Evolutionary conservation across 768 basidiomycete genomes (phyloP).

Genomic region (Termitomyces bulborhizus): DNA sequence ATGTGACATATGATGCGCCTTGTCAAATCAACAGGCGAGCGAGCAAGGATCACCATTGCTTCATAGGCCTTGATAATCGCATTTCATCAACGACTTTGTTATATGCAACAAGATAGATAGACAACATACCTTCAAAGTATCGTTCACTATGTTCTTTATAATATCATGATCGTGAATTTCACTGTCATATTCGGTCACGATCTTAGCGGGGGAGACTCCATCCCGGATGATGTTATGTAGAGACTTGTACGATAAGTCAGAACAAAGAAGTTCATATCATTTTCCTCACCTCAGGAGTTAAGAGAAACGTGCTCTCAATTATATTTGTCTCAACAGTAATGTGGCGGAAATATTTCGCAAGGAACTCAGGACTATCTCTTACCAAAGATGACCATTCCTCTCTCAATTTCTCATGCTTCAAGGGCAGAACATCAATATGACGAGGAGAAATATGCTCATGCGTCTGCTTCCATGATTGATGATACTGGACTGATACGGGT

Average conservation of each 20-base stretch:
- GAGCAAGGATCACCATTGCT: background rate
- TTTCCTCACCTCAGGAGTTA: background rate
- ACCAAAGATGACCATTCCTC: background rate
- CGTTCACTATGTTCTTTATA: background rate
- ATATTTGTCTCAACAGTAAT: background rate
- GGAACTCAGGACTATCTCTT: background rate
- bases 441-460: background rate
- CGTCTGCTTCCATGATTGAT: background rate
- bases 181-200: background rate
- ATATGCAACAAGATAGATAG: background rate
- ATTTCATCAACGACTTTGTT: background rate
- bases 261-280: background rate
- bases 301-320: background rate
- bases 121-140: background rate
- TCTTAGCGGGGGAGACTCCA: background rate
- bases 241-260: background rate
- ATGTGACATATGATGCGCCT: background rate
- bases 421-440: background rate
- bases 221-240: background rate
- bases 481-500: background rate
- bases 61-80: background rate
- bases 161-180: background rate
- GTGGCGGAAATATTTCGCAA: background rate
- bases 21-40: background rate
- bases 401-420: background rate